Conservation (phyloP, 2,329 filamentous ascomycete species). For the Aspergillus spinulosporus region DNA sequence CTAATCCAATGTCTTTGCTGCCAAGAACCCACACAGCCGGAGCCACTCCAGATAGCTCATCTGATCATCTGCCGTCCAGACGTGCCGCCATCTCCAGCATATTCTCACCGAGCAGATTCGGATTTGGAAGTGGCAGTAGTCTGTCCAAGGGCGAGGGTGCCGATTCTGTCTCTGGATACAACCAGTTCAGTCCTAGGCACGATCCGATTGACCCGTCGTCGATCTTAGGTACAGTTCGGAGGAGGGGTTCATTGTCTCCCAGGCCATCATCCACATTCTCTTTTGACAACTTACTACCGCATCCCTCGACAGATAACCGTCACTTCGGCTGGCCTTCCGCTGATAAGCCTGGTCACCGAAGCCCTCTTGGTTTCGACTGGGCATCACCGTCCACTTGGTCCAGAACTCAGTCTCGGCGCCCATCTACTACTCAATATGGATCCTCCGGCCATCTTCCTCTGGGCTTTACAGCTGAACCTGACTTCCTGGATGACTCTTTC, state of each 20-base stretch:
- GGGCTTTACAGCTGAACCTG: slow-evolving; percentile 54
- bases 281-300: slow-evolving; percentile 60
- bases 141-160: slow-evolving; percentile 34
- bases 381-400: slow-evolving; percentile 64
- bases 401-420: slow-evolving; percentile 73
- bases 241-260: slow-evolving; percentile 47
- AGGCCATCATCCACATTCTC: slow-evolving; percentile 57
- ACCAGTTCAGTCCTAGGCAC: slow-evolving; percentile 49
- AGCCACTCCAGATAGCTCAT: slow-evolving; percentile 45
- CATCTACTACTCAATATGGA: slow-evolving; percentile 74
- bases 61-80: slow-evolving; percentile 41
- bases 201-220: slow-evolving; percentile 50
- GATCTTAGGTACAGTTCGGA: slow-evolving; percentile 44
- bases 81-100: slow-evolving; percentile 45
- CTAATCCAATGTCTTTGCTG: slow-evolving; percentile 51
- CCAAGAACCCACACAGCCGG: slow-evolving; percentile 47
- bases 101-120: slow-evolving; percentile 44
- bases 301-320: slow-evolving; percentile 75
- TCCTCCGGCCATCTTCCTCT: slow-evolving; percentile 65
- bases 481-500: slow-evolving; percentile 49
- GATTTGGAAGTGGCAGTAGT: slow-evolving; percentile 33
- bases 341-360: slow-evolving; percentile 56
- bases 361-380: slow-evolving; percentile 57
- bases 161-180: slow-evolving; percentile 43
- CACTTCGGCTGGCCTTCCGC: slow-evolving; percentile 67